Evolutionary conservation across 2,329 filamentous ascomycete species (phyloP).

Genomic region (Aspergillus aculeatinus): DNA sequence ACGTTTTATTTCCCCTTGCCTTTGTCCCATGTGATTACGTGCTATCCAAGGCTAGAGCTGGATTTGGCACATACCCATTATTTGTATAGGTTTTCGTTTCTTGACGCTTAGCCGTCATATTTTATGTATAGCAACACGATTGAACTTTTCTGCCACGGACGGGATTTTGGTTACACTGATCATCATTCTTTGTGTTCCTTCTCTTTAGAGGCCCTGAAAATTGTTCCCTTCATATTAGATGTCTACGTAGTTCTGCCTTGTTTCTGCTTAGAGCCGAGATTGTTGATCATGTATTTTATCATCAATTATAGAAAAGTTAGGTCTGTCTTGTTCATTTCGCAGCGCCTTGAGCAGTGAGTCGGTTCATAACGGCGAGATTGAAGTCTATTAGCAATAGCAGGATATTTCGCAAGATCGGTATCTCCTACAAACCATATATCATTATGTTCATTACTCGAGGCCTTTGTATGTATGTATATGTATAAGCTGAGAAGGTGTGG

Average conservation of each 20-base stretch:
- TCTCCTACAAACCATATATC: no score
- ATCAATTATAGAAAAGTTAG: neutral
- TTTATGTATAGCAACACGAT: neutral
- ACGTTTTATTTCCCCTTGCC: slow-evolving; percentile 11
- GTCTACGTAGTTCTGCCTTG: neutral
- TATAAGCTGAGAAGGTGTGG: no score
- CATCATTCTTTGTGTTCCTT: neutral
- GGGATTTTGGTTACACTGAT: neutral
- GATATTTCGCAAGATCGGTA: no score
- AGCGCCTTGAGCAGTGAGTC: neutral
- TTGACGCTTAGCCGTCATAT: neutral
- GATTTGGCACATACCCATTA: neutral
- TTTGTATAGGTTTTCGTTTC: slow-evolving; percentile 1
- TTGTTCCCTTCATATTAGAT: neutral
- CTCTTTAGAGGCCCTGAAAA: neutral
- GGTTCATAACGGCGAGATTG: neutral
- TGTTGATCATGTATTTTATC: neutral
- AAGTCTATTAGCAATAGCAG: neutral
- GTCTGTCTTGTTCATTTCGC: no score
- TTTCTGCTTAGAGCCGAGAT: neutral
- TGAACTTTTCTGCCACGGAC: neutral
- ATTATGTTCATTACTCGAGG: no score
- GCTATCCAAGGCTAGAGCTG: slow-evolving; percentile 10
- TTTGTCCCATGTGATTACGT: slow-evolving; percentile 16
- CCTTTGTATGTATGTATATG: no score